These are phyloP conservation scores for Hibiscus trionum DNA, from an alignment of 345 rosid species.

Conservation along the genomic window DNA sequence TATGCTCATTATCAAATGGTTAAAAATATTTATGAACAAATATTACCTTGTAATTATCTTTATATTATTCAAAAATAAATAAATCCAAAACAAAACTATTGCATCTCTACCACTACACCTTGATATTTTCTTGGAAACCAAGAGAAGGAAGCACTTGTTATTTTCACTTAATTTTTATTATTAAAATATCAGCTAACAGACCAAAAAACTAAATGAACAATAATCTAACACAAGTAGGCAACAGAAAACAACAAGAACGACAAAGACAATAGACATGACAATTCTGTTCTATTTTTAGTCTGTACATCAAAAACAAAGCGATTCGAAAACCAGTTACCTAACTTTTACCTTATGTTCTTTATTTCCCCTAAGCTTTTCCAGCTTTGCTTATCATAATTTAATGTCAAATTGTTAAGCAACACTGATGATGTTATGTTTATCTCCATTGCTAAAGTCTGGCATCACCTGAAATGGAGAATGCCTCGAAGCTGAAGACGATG, in stretches of 20 bases:
- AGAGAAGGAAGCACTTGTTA: background rate
- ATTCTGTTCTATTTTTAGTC: background rate
- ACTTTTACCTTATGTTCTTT: background rate
- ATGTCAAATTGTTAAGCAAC: background rate
- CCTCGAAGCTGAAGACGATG: background rate
- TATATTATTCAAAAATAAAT: too few species aligned
- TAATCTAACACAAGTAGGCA: too few species aligned
- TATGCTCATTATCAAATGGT: too few species aligned
- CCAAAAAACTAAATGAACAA: background rate
- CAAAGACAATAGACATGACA: background rate
- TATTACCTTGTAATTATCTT: too few species aligned
- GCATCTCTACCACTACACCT: too few species aligned
- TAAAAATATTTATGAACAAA: too few species aligned
- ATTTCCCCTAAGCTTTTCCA: background rate
- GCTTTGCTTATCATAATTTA: background rate
- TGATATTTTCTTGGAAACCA: too few species aligned
- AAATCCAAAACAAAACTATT: too few species aligned
- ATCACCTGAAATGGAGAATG: background rate
- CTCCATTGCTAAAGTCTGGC: background rate
- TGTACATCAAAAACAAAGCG: background rate
- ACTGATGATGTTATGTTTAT: background rate
- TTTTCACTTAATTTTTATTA: background rate
- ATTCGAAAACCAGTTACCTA: background rate
- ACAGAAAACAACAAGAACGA: background rate
- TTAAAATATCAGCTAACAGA: background rate